Conservation (phyloP, 2,329 filamentous ascomycete species). For the Fusarium sarcochroum region DNA sequence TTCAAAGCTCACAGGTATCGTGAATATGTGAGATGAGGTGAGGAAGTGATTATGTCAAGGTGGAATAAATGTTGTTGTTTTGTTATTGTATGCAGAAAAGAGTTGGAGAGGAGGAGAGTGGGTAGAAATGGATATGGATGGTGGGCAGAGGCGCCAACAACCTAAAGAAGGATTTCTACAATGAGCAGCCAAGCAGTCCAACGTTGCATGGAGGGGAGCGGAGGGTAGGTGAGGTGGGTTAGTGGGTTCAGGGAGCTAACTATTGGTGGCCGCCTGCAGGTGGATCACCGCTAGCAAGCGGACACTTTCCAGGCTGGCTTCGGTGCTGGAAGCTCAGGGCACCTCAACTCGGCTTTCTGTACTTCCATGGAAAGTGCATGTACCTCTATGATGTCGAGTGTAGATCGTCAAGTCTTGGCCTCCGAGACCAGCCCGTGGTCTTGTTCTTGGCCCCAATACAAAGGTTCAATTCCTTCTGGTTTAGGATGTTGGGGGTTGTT, state of each 20-base stretch:
- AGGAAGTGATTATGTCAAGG: conserved; percentile 9
- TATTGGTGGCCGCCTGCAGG: conserved; percentile 49
- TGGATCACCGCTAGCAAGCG: conserved; percentile 47
- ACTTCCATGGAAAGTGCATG: conserved; percentile 9
- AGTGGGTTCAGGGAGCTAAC: conserved; percentile 42
- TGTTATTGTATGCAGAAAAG: conserved; percentile 29
- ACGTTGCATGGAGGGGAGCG: conserved; percentile 48
- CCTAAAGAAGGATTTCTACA: conserved; percentile 45
- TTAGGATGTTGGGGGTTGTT: conserved; percentile 3
- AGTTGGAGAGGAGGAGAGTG: conserved; percentile 27
- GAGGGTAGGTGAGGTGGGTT: conserved; percentile 32
- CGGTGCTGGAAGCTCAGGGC: conserved; percentile 12
- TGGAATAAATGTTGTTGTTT: conserved; percentile 16
- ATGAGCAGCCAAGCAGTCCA: conserved; percentile 44
- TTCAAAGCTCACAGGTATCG: conserved; percentile 5
- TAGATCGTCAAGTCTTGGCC: conserved; percentile 39
- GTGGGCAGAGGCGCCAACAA: conserved; percentile 47
- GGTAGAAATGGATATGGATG: conserved; percentile 33
- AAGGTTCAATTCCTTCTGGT: conserved; percentile 19
- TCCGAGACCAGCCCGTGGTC: conserved; percentile 22
- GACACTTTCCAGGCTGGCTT: conserved; percentile 35
- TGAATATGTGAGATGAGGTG: conserved; percentile 12
- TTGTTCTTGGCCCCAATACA: conserved; percentile 24
- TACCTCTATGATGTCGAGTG: conserved; percentile 40
- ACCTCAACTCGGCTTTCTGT: conserved; percentile 14